These are phyloP conservation scores for Gelatoporia subvermispora DNA, from an alignment of 768 basidiomycete species.

Conservation along the genomic window DNA sequence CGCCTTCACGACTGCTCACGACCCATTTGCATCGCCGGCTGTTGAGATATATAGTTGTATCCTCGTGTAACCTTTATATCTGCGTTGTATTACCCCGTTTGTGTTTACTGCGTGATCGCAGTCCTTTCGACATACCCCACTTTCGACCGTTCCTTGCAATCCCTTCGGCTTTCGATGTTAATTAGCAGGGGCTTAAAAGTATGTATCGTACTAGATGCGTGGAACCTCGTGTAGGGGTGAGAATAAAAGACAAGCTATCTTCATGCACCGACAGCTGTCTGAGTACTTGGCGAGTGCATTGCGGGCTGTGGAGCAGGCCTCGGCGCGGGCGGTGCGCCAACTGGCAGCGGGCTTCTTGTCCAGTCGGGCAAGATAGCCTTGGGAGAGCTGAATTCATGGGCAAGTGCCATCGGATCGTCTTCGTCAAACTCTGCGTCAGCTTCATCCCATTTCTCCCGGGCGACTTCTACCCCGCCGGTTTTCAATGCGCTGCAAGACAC, in stretches of 20 bases:
- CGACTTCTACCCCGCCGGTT: conserved; percentile 77
- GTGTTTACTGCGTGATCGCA: neutral
- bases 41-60: no score
- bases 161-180: neutral
- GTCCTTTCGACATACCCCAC: neutral
- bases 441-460: conserved; percentile 86
- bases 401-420: conserved; percentile 25
- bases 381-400: conserved; percentile 24
- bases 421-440: conserved; percentile 42
- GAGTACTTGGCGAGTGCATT: conserved; percentile 10
- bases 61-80: neutral
- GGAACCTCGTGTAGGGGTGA: neutral
- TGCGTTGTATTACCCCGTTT: neutral
- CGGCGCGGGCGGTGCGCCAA: conserved; percentile 57
- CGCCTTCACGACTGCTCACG: neutral
- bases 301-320: conserved; percentile 2
- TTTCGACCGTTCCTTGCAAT: neutral
- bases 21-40: neutral
- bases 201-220: neutral
- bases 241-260: neutral
- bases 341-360: conserved; percentile 61
- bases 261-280: conserved; percentile 31
- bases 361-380: conserved; percentile 70
- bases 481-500: conserved; percentile 61
- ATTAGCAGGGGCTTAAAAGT: no score